Base-by-base conservation (phyloP, 1,139 yeast species). In the Hanseniaspora uvarum region DNA sequence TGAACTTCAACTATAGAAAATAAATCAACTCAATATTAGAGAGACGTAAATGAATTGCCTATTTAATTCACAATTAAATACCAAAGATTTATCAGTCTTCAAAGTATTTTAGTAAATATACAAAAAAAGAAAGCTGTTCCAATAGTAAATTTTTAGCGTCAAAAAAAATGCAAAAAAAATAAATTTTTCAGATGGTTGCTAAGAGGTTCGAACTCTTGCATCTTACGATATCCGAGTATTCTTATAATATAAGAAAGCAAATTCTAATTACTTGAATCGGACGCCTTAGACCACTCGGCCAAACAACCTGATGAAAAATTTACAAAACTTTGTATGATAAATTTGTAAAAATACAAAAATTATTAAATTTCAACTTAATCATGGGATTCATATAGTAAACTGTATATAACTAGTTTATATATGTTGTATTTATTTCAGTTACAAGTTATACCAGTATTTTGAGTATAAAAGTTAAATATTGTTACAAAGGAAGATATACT, bases 261-360 rank as follows among this genome's bases (percentile, higher is more conserved):
- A 50, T 50, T 50, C 53, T 43, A 50, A 50, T 50, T 50, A 50
- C 53, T 50, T 50, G 53, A 50, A 50, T 50, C 53, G 53, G 53
- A 50, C 53, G 53, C 53, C 53, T 50, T 50, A 50, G 53, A 50
- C 53, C 53, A 36, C 53, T 50, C 53, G 53, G 53, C 53, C 53
- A 50, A 50, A 50, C 53, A 50, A 50, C 53, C 53, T 43, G 26
- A 21, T 8, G 19, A 16, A 28, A 23, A 28, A 28, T 28, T 28
- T 28, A n/a, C n/a, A n/a, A n/a, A n/a, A 28, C 11, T 28, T 10
- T 28, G 31, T 10, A 10, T 28, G 31, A 28, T 4, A 6, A 28
- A 12, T 3, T 3, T 28, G 8, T 28, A 10, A 10, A 28, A 28
- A 10, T 12, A 28, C 31, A 28, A 3, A 10, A 28, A 28, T 2